Evolutionary conservation across 2,329 filamentous ascomycete species (phyloP).

Genomic region (Venturiaceae sp.): DNA sequence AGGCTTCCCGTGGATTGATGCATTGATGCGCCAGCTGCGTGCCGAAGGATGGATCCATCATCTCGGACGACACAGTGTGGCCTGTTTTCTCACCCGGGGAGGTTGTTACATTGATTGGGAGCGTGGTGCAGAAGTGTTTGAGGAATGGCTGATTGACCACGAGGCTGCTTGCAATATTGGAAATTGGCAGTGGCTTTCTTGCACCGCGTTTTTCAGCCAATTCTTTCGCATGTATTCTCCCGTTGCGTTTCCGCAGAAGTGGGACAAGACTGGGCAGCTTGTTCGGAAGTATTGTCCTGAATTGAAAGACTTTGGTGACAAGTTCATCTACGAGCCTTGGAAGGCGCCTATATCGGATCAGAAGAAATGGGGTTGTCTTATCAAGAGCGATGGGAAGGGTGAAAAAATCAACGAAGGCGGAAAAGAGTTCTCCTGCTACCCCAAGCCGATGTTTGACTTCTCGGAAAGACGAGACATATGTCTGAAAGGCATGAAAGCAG

Average conservation of each 20-base stretch:
- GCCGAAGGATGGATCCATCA: slow-evolving; percentile 74
- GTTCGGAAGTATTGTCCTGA: slow-evolving; percentile 60
- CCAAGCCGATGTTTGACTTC: slow-evolving; percentile 73
- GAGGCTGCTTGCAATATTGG: slow-evolving; percentile 64
- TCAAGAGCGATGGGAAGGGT: slow-evolving; percentile 43
- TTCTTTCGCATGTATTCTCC: slow-evolving; percentile 64
- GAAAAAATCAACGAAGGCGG: slow-evolving; percentile 21
- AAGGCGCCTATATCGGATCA: slow-evolving; percentile 60
- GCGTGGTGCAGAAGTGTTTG: slow-evolving; percentile 67
- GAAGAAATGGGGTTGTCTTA: slow-evolving; percentile 55
- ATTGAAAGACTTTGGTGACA: slow-evolving; percentile 49
- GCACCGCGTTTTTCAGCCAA: slow-evolving; percentile 64
- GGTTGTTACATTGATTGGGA: slow-evolving; percentile 76
- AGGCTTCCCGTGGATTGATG: slow-evolving; percentile 74
- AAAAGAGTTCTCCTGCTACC: slow-evolving; percentile 45
- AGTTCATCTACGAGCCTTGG: slow-evolving; percentile 74
- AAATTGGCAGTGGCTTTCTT: slow-evolving; percentile 72
- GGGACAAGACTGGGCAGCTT: slow-evolving; percentile 59
- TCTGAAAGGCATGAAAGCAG: slow-evolving; percentile 58
- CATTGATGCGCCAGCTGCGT: slow-evolving; percentile 65
- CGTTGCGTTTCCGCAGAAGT: slow-evolving; percentile 63
- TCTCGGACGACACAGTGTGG: slow-evolving; percentile 65
- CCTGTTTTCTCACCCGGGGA: slow-evolving; percentile 70
- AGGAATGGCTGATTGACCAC: slow-evolving; percentile 66
- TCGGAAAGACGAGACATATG: slow-evolving; percentile 50